Conservation (phyloP, 2,329 filamentous ascomycete species). For the Parafenestella ontariensis region DNA sequence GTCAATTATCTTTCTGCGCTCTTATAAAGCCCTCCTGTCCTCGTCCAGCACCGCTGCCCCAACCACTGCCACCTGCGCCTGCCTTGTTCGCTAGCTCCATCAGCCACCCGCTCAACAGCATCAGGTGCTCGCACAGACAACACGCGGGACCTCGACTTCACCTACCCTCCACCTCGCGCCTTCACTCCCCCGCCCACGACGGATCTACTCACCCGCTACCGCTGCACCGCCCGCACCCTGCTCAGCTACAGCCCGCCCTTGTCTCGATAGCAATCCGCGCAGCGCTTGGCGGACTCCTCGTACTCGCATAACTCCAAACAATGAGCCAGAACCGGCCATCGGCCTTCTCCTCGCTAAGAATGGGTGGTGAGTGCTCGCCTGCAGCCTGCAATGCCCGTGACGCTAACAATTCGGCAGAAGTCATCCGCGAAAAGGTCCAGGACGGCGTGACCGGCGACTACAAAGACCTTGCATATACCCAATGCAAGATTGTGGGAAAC, state of each 20-base stretch:
- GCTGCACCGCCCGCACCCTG: slow-evolving; percentile 53
- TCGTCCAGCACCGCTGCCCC: slow-evolving; percentile 22
- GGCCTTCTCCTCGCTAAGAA: slow-evolving; percentile 86
- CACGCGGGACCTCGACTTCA: slow-evolving; percentile 31
- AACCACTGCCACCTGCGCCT: slow-evolving; percentile 22
- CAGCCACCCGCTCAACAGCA: slow-evolving; percentile 24
- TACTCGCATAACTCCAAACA: slow-evolving; percentile 42
- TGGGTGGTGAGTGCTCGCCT: slow-evolving; percentile 82
- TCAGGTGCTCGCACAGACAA: slow-evolving; percentile 30
- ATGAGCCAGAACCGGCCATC: slow-evolving; percentile 94
- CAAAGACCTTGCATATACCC: slow-evolving; percentile 95
- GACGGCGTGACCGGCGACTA: slow-evolving; percentile 97
- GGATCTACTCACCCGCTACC: slow-evolving; percentile 56
- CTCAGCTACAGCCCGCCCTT: slow-evolving; percentile 53
- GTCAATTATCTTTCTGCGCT: slow-evolving; percentile 31
- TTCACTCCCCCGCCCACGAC: slow-evolving; percentile 57
- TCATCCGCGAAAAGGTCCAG: slow-evolving; percentile 98
- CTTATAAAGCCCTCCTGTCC: slow-evolving; percentile 7
- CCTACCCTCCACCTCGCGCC: slow-evolving; percentile 26
- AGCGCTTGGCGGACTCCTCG: slow-evolving; percentile 35
- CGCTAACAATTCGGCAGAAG: slow-evolving; percentile 68
- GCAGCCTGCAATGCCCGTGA: slow-evolving; percentile 9
- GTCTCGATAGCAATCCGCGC: slow-evolving; percentile 51
- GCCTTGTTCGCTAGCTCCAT: slow-evolving; percentile 22
- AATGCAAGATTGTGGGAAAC: slow-evolving; percentile 99